phyloP scores from a whole-genome alignment of 2,329 filamentous ascomycete species.

The Cladobotryum protrusum region DNA sequence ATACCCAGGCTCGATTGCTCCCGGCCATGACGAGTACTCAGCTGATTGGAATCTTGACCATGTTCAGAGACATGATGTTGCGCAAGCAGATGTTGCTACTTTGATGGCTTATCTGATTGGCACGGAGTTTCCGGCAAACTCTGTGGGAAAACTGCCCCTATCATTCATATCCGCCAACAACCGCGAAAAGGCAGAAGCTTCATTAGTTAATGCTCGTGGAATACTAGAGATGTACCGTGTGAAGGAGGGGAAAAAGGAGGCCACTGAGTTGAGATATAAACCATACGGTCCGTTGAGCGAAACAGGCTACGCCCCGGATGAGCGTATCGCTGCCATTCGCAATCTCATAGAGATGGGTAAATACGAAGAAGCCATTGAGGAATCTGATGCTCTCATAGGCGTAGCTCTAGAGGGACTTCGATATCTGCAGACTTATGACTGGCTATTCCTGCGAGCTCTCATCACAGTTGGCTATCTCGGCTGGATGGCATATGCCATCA shows the following conservation, averaged over 20 bases:
- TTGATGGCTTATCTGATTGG: constrained; percentile 92
- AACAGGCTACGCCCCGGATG: constrained; percentile 55
- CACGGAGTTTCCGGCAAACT: constrained; percentile 88
- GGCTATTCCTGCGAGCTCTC: constrained; percentile 85
- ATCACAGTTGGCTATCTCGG: constrained; percentile 88
- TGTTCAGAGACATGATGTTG: constrained; percentile 81
- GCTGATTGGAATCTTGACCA: constrained; percentile 79
- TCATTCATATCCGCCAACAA: constrained; percentile 68
- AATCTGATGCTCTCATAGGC: constrained; percentile 70
- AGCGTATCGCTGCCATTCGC: constrained; percentile 62
- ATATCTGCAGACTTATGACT: constrained; percentile 97
- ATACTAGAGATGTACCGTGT: constrained; percentile 95
- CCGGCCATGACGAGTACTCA: constrained; percentile 88
- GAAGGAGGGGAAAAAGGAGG: constrained; percentile 80
- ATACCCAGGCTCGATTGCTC: constrained; percentile 49
- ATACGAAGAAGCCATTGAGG: constrained; percentile 71
- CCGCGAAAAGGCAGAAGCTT: constrained; percentile 74
- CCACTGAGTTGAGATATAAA: constrained; percentile 67
- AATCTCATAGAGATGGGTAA: constrained; percentile 58
- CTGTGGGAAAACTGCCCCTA: constrained; percentile 85
- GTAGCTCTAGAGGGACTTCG: constrained; percentile 74
- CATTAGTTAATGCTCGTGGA: constrained; percentile 74
- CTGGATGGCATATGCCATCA: constrained; percentile 90
- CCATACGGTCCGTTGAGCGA: constrained; percentile 67
- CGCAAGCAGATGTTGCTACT: constrained; percentile 88